Percentiles rank a stretch among this genome's conserved stretches.
phyloP scores from a whole-genome alignment of 257 asterid genomes.

The Anisodus tanguticus region DNA sequence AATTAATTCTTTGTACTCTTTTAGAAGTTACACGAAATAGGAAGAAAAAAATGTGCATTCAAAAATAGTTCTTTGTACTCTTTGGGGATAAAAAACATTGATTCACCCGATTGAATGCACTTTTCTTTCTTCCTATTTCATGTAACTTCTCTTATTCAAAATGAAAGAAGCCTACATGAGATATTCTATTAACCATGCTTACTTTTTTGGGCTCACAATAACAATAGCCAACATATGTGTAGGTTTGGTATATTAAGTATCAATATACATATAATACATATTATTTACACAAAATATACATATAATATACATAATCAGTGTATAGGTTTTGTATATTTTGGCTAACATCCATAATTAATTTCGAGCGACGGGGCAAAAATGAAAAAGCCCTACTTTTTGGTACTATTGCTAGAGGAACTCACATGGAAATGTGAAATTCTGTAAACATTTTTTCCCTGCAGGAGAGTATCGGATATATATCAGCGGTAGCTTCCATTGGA shows the following conservation, averaged over 20 bases:
- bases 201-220: too few species aligned
- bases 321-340: too few species aligned
- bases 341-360: too few species aligned
- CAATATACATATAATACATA: too few species aligned
- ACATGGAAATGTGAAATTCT: not conserved
- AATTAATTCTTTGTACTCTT: too few species aligned
- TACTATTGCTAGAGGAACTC: not conserved
- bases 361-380: too few species aligned
- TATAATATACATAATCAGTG: too few species aligned
- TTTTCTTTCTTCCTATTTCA: slow-evolving; percentile 4
- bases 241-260: too few species aligned
- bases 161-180: not conserved
- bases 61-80: not conserved
- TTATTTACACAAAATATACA: too few species aligned
- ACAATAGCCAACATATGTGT: too few species aligned
- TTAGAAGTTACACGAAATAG: too few species aligned
- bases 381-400: not conserved
- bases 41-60: too few species aligned
- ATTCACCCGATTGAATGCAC: not conserved
- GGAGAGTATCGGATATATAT: slow-evolving; percentile 77
- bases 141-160: not conserved
- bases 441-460: slow-evolving; percentile 38
- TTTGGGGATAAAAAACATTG: not conserved
- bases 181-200: not conserved
- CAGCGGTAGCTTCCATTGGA: slow-evolving; percentile 87